These are phyloP conservation scores for Acaromyces ingoldii DNA, from an alignment of 1,284 basidiomycete species.

Conservation along the genomic window DNA sequence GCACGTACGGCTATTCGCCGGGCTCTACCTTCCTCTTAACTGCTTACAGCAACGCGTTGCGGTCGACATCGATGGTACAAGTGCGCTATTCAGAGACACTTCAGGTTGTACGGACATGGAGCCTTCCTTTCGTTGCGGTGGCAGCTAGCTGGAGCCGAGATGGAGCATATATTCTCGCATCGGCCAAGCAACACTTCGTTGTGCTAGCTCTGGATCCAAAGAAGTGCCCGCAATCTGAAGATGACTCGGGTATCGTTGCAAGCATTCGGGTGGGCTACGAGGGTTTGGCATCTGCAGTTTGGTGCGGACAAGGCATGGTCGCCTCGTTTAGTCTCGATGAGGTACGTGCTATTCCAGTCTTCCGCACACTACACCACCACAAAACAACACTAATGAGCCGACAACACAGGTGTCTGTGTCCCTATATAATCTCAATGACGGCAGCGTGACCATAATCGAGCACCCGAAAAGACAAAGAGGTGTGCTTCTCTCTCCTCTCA, in stretches of 20 bases:
- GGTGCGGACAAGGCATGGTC: not conserved
- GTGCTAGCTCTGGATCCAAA: conserved; percentile 2
- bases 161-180: not conserved
- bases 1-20: not conserved
- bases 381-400: no score
- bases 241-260: not conserved
- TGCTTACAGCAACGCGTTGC: not conserved
- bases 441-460: not conserved
- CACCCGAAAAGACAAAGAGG: not conserved
- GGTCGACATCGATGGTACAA: not conserved
- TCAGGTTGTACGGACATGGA: conserved; percentile 2
- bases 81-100: not conserved
- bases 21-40: conserved; percentile 3
- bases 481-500: no score
- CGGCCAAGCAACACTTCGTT: not conserved
- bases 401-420: no score
- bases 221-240: no score
- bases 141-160: not conserved
- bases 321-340: not conserved
- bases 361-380: no score
- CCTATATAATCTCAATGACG: not conserved
- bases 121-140: not conserved
- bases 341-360: not conserved
- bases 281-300: not conserved
- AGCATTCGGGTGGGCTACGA: not conserved